Base-by-base conservation (phyloP, 2,329 filamentous ascomycete genomes). In the Clarireedia homoeocarpa region DNA sequence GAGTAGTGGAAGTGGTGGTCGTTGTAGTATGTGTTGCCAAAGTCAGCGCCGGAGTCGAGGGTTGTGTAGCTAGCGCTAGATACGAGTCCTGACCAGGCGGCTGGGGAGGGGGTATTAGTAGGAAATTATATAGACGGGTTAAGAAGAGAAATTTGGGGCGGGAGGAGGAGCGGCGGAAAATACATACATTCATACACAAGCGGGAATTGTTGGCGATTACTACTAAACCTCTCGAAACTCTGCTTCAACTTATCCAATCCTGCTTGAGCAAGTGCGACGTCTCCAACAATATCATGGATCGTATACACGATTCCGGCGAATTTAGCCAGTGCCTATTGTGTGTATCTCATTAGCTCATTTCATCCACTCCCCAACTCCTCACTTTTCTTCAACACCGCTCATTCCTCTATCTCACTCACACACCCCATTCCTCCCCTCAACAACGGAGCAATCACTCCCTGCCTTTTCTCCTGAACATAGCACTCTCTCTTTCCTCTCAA, bases 21-120 rank as follows among this genome's bases (percentile, higher is more conserved):
- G 64, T 87, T 92, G 74, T 91, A 92, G 67, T 83, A 87, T 1
- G 86, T 88, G 70, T 96, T 96, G 61, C 94, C 94, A 72, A 96
- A 97, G 68, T 97, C 94, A 0, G 77, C 79, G 2, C 84, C 83
- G 5, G 80, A 70, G 61, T 95, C 81, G 1, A 83, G 84, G 1
- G 83, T 88, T 15, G 68, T 69, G 68, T 91, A 95, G 4, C 84
- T 82, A 9, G 85, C 88, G 6, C 83, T 83, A 5, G 89, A 94
- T 9, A 94, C 88, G 6, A 91, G 74, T 1, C 91, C 91, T 57
- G 88, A 88, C 90, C 91, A 95, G 14, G 77, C 80, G 60, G 72
- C 54, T 56, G 9, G n/a, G 4, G 7, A 4, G 27, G 7, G 27
- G 27, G 12, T 20, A n/a, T n/a, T 38, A 45, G 52, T 52, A 52